Evolutionary conservation across 2,329 filamentous ascomycete genomes (phyloP).

Genomic region (Apiospora koreana): DNA sequence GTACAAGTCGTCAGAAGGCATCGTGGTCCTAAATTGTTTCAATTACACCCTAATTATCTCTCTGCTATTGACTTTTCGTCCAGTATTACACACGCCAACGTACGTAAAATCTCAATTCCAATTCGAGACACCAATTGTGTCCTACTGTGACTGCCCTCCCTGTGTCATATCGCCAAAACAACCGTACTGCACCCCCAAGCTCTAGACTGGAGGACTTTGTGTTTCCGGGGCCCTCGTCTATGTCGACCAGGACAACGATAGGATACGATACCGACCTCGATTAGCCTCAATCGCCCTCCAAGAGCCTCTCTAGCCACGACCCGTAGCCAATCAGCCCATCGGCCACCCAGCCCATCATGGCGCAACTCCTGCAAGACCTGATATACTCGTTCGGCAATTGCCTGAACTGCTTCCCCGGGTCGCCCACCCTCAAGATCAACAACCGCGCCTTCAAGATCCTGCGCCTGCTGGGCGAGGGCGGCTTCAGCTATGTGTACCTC

Average conservation of each 20-base stretch:
- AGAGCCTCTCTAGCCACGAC: background rate
- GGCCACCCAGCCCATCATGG: conserved; percentile 51
- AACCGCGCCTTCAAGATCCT: conserved; percentile 93
- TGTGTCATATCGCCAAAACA: background rate
- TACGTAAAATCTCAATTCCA: background rate
- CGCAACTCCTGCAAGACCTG: conserved; percentile 83
- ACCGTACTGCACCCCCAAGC: background rate
- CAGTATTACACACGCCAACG: background rate
- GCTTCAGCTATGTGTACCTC: conserved; percentile 98
- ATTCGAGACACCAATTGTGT: background rate
- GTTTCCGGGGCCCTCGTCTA: background rate
- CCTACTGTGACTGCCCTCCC: background rate
- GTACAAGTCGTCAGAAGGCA: background rate
- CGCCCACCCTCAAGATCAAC: conserved; percentile 94
- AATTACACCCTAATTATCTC: background rate
- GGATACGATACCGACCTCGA: background rate
- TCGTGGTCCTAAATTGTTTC: background rate
- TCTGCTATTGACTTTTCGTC: background rate
- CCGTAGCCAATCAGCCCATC: background rate
- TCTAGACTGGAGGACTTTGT: background rate
- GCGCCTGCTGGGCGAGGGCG: conserved; percentile 91
- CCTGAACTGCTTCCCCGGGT: conserved; percentile 93
- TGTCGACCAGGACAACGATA: background rate
- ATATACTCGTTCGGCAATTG: conserved; percentile 92
- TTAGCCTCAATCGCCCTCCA: background rate